Conservation (phyloP, 345 rosid species). For the Geranium brycei region DNA sequence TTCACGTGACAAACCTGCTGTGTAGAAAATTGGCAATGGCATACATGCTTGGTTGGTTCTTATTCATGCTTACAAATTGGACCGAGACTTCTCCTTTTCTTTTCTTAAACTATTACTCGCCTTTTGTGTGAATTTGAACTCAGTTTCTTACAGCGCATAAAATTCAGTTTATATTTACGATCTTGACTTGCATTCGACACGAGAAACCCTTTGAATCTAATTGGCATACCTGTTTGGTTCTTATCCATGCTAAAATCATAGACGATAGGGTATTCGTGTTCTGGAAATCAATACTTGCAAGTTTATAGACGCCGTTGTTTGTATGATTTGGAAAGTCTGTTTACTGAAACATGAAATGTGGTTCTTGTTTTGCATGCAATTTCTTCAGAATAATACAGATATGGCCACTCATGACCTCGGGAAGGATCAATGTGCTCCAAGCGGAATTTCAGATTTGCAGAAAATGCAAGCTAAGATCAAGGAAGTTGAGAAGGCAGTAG, state of each 20-base stretch:
- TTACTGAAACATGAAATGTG: neutral
- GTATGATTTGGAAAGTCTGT: neutral
- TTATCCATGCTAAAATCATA: too few species aligned
- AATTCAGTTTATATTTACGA: too few species aligned
- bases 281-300: neutral
- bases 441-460: constrained; percentile 39
- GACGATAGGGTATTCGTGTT: too few species aligned
- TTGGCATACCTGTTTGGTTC: too few species aligned
- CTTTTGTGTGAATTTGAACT: neutral
- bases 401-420: constrained; percentile 10
- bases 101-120: neutral
- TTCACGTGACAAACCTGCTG: too few species aligned
- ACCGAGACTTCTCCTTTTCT: too few species aligned
- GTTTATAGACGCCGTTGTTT: neutral
- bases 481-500: constrained; percentile 45
- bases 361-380: neutral
- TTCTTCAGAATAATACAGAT: neutral
- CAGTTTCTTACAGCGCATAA: neutral
- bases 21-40: too few species aligned
- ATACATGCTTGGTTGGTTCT: too few species aligned
- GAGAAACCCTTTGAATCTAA: neutral
- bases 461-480: constrained; percentile 34
- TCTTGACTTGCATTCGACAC: neutral
- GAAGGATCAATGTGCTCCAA: constrained; percentile 17
- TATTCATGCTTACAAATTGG: too few species aligned